phyloP scores from a whole-genome alignment of 495 filamentous ascomycete species.

The Terfezia boudieri region DNA sequence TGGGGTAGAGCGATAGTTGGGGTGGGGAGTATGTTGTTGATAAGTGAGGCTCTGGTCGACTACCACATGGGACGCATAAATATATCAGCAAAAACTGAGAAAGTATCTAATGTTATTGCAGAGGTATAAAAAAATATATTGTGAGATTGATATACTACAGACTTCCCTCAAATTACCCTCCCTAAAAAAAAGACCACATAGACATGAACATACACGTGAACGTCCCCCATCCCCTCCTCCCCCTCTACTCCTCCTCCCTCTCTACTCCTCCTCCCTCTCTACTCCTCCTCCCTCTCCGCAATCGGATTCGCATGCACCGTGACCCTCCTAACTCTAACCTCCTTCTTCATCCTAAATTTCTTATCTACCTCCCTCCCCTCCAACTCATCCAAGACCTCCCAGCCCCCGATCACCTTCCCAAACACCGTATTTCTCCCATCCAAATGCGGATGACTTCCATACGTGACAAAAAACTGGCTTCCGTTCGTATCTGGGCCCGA shows the following conservation, averaged over 20 bases:
- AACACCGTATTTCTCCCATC: conserved; percentile 91
- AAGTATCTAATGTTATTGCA: too few species aligned
- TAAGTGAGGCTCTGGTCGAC: too few species aligned
- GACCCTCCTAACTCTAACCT: conserved; percentile 45
- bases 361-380: conserved; percentile 68
- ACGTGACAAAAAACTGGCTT: conserved; percentile 82
- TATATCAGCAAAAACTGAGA: too few species aligned
- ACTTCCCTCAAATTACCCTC: too few species aligned
- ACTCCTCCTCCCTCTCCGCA: conserved; percentile 25
- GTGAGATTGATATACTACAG: too few species aligned
- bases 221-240: not conserved
- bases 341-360: conserved; percentile 51
- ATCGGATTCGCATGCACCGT: conserved; percentile 90
- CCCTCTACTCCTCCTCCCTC: conserved; percentile 7
- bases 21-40: too few species aligned
- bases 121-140: too few species aligned
- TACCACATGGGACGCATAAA: too few species aligned
- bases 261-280: conserved; percentile 19
- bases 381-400: conserved; percentile 47
- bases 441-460: conserved; percentile 69
- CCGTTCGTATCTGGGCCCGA: conserved; percentile 58
- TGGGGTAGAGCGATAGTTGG: too few species aligned
- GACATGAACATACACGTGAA: not conserved
- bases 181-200: too few species aligned
- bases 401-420: conserved; percentile 51